Evolutionary conservation across 768 basidiomycete genomes (phyloP).

Genomic region (Cyclocybe cylindracea): DNA sequence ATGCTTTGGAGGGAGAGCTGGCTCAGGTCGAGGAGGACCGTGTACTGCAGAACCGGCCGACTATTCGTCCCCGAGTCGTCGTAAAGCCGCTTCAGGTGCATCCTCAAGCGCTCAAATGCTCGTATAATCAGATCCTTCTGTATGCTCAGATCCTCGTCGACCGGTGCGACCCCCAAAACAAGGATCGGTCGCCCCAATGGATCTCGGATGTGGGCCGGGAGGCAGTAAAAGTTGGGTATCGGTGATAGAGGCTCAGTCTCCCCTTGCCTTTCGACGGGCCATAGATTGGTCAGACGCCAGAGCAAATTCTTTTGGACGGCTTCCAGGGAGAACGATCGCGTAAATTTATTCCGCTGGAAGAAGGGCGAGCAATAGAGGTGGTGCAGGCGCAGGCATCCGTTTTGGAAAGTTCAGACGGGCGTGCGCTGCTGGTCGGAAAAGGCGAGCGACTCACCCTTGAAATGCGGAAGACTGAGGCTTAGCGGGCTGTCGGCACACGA

Average conservation of each 20-base stretch:
- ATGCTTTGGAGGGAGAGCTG: constrained; percentile 54
- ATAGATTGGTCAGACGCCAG: constrained; percentile 55
- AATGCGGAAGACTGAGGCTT: constrained; percentile 62
- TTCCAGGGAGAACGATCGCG: constrained; percentile 60
- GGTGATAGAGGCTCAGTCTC: constrained; percentile 15
- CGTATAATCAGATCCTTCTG: constrained; percentile 45
- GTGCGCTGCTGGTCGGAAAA: constrained; percentile 4
- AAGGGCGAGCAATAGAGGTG: neutral
- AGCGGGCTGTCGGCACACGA: constrained; percentile 19
- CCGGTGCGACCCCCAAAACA: constrained; percentile 46
- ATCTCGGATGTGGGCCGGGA: constrained; percentile 56
- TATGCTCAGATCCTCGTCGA: constrained; percentile 38
- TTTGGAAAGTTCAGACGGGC: constrained; percentile 3
- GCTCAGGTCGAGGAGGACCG: constrained; percentile 65
- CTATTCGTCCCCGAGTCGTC: constrained; percentile 25
- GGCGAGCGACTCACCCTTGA: constrained; percentile 49
- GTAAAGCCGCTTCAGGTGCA: constrained; percentile 54
- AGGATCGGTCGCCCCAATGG: constrained; percentile 68
- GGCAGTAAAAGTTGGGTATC: constrained; percentile 47
- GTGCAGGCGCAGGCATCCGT: too few relatives aligned
- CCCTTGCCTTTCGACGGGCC: constrained; percentile 25
- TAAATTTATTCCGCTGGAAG: constrained; percentile 67
- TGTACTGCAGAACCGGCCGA: constrained; percentile 60
- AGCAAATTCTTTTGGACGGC: constrained; percentile 53
- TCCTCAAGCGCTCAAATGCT: constrained; percentile 57